A percentile compares a stretch with the other conserved stretches of the same genome.
Evolutionary conservation across 257 asterid species (phyloP).

Genomic region (Ligustrum vulgare): DNA sequence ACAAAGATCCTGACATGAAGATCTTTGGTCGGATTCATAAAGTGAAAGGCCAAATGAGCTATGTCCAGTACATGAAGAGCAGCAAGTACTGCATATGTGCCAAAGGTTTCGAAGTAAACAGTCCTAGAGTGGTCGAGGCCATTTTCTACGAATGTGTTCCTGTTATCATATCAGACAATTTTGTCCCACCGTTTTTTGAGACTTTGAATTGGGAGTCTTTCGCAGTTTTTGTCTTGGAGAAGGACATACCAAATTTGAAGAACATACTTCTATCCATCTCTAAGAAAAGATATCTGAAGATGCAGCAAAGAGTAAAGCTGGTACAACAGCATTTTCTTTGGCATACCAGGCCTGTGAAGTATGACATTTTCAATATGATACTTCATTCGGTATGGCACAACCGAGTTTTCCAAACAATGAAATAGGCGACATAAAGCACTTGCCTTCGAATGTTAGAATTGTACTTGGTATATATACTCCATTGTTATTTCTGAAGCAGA

Average conservation of each 20-base stretch:
- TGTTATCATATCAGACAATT: conserved; percentile 90
- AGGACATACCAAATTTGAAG: conserved; percentile 75
- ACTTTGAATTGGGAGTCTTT: conserved; percentile 84
- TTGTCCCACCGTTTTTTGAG: conserved; percentile 81
- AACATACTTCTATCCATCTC: conserved; percentile 62
- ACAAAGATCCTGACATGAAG: conserved; percentile 84
- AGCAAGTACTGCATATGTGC: conserved; percentile 94
- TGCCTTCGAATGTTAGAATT: background rate
- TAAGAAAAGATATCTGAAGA: conserved; percentile 45
- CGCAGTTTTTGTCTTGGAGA: conserved; percentile 75
- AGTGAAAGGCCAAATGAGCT: conserved; percentile 49
- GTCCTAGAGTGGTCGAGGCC: conserved; percentile 98
- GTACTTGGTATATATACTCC: background rate
- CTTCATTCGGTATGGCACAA: conserved; percentile 84
- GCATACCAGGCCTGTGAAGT: conserved; percentile 74
- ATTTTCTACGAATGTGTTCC: conserved; percentile 90
- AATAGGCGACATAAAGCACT: conserved; percentile 19
- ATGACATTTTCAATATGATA: conserved; percentile 79
- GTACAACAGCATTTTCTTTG: conserved; percentile 91
- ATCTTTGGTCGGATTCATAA: conserved; percentile 52
- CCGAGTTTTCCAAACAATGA: conserved; percentile 51
- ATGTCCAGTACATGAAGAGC: conserved; percentile 80
- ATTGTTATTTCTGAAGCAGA: conserved; percentile 5
- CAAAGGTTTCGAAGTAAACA: conserved; percentile 79
- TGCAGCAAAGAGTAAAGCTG: conserved; percentile 76